These are phyloP conservation scores for Globisporangium parvum DNA, from an alignment of 352 stramenopile species.

Conservation along the genomic window DNA sequence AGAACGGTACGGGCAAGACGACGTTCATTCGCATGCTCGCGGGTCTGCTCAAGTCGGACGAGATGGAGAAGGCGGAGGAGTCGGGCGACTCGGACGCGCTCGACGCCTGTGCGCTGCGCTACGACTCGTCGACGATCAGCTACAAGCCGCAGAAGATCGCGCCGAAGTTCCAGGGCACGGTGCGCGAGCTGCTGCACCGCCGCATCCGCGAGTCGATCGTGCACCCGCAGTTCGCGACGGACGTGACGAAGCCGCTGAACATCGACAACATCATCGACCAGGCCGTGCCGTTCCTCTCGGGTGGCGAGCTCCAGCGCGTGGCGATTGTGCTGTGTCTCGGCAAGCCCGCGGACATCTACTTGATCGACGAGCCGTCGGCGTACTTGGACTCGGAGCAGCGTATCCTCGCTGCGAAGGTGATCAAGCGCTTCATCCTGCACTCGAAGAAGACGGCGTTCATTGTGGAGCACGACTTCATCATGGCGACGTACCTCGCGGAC, in stretches of 20 bases:
- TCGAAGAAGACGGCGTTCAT: slow-evolving; percentile 99
- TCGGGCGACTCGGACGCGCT: slow-evolving; percentile 64
- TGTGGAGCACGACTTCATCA: slow-evolving; percentile 99
- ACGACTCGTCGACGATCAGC: slow-evolving; percentile 82
- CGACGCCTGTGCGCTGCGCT: slow-evolving; percentile 70
- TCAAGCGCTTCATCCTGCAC: slow-evolving; percentile 99
- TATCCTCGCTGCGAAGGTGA: slow-evolving; percentile 98
- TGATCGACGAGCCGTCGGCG: slow-evolving; percentile 99
- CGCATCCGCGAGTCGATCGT: slow-evolving; percentile 96
- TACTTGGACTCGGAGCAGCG: slow-evolving; percentile 99
- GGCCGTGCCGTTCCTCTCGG: slow-evolving; percentile 96
- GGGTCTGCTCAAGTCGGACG: slow-evolving; percentile 97
- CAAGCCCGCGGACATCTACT: slow-evolving; percentile 98
- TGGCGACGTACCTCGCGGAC: slow-evolving; percentile 99
- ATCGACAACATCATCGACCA: slow-evolving; percentile 99
- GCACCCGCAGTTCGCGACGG: slow-evolving; percentile 98
- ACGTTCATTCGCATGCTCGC: slow-evolving; percentile 99
- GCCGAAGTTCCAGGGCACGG: slow-evolving; percentile 92
- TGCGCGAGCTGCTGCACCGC: slow-evolving; percentile 97
- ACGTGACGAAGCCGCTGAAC: slow-evolving; percentile 98
- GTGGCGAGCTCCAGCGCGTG: slow-evolving; percentile 98
- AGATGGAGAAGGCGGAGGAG: slow-evolving; percentile 87
- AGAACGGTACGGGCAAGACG: slow-evolving; percentile 99
- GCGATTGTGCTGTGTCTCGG: slow-evolving; percentile 97
- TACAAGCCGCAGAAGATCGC: slow-evolving; percentile 99